phyloP scores from a whole-genome alignment of 352 stramenopile genomes.

The Phytophthora megakarya region DNA sequence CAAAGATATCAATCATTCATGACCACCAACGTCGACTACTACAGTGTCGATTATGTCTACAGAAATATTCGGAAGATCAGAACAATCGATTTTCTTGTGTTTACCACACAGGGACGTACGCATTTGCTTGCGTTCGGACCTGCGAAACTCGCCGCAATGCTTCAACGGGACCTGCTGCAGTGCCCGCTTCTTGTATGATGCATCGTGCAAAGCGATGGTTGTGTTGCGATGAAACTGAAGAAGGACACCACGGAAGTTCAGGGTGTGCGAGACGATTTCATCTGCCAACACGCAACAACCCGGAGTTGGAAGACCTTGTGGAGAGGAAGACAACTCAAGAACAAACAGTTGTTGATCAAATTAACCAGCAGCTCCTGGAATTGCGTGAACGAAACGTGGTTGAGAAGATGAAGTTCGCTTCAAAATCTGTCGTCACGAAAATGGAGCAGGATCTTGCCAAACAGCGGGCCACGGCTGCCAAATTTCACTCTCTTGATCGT shows the following conservation, averaged over 20 bases:
- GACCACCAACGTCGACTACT: constrained; percentile 60
- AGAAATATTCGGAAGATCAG: constrained; percentile 73
- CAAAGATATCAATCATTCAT: constrained; percentile 60
- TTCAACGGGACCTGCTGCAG: constrained; percentile 14
- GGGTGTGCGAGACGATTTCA: constrained; percentile 66
- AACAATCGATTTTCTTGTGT: constrained; percentile 68
- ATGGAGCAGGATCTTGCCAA: constrained; percentile 55
- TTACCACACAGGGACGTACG: constrained; percentile 69
- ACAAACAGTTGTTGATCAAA: constrained; percentile 42
- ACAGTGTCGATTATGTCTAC: constrained; percentile 63
- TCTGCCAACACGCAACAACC: constrained; percentile 54
- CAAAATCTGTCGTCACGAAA: constrained; percentile 53
- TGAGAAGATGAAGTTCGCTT: constrained; percentile 52
- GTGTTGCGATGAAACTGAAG: constrained; percentile 75
- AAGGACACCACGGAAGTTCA: constrained; percentile 68
- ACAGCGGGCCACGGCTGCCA: constrained; percentile 51
- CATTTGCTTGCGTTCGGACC: constrained; percentile 63
- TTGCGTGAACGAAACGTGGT: constrained; percentile 61
- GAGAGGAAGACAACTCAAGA: constrained; percentile 51
- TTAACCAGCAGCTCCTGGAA: constrained; percentile 68
- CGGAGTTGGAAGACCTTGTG: constrained; percentile 47
- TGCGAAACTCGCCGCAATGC: constrained; percentile 47
- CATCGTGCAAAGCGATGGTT: constrained; percentile 74
- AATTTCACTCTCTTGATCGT: constrained; percentile 58
- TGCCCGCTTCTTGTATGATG: constrained; percentile 62